A percentile compares a stretch with the other conserved stretches of the same genome.
These are phyloP conservation scores for Botrytis cinerea DNA, from an alignment of 2,329 filamentous ascomycete genomes.

Conservation along the genomic window DNA sequence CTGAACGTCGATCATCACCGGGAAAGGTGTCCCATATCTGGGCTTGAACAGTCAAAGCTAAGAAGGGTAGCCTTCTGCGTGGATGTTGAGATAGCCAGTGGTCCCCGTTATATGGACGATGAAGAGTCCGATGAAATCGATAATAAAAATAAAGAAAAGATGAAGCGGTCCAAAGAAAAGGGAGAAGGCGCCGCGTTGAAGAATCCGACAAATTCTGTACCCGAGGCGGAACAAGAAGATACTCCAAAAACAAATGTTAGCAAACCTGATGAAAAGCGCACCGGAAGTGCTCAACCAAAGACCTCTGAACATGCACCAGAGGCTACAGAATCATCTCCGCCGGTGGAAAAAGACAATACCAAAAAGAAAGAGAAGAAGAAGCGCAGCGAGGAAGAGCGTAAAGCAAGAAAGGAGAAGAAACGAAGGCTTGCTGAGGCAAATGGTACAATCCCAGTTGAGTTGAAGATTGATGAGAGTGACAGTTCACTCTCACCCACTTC, in stretches of 20 bases:
- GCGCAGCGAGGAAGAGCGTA: slow-evolving; percentile 87
- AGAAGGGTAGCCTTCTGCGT: slow-evolving; percentile 92
- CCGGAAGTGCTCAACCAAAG: slow-evolving; percentile 46
- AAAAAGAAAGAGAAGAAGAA: slow-evolving; percentile 97
- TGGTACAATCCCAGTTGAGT: slow-evolving; percentile 80
- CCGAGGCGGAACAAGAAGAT: slow-evolving; percentile 55
- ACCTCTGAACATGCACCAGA: slow-evolving; percentile 33
- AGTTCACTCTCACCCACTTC: slow-evolving; percentile 45
- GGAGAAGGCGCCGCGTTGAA: slow-evolving; percentile 76
- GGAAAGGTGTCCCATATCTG: slow-evolving; percentile 75
- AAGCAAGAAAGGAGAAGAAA: slow-evolving; percentile 88
- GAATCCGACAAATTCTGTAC: slow-evolving; percentile 60
- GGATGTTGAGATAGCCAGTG: slow-evolving; percentile 92
- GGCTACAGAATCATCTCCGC: not conserved
- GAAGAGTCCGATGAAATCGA: slow-evolving; percentile 57
- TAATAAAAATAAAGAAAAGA: slow-evolving; percentile 58
- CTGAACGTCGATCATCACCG: slow-evolving; percentile 83
- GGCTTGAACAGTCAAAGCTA: slow-evolving; percentile 78
- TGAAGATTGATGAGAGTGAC: slow-evolving; percentile 69
- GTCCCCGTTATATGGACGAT: slow-evolving; percentile 73
- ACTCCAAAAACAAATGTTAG: slow-evolving; percentile 44
- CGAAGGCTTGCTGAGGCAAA: slow-evolving; percentile 83
- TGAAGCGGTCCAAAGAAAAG: slow-evolving; percentile 65
- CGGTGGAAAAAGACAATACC: slow-evolving; percentile 47
- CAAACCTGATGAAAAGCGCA: slow-evolving; percentile 44